phyloP scores from a whole-genome alignment of 2,329 filamentous ascomycete species.

The Hymenoscyphus infarciens region DNA sequence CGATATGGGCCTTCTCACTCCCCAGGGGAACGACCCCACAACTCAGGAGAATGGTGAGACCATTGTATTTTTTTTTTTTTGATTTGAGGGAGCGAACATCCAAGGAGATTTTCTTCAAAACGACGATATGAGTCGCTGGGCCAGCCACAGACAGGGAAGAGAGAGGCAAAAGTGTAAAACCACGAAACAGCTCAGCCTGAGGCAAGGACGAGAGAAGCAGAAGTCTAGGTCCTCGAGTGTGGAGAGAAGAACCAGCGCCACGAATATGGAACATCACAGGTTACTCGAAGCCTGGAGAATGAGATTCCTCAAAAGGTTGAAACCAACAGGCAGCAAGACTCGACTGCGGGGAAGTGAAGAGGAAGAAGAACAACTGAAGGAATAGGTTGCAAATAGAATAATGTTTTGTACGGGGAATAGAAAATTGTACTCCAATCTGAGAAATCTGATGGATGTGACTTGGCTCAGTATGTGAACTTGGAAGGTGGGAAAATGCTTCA shows the following conservation, averaged over 20 bases:
- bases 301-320: neutral
- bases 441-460: neutral
- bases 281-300: neutral
- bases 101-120: neutral
- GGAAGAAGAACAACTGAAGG: neutral
- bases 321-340: neutral
- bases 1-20: neutral
- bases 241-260: neutral
- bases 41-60: neutral
- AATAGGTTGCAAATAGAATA: neutral
- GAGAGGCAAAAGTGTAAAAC: neutral
- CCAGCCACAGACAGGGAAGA: neutral
- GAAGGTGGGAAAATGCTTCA: neutral
- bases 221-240: neutral
- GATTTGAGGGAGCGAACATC: neutral
- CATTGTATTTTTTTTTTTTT: neutral
- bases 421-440: neutral
- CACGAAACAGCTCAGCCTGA: neutral
- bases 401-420: neutral
- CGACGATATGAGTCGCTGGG: neutral
- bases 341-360: neutral
- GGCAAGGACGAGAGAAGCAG: neutral
- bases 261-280: neutral
- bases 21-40: neutral
- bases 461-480: neutral